A percentile compares a stretch with the other conserved stretches of the same genome.
Conservation (phyloP, 306 rosid species). For the Prosopis cineraria region DNA sequence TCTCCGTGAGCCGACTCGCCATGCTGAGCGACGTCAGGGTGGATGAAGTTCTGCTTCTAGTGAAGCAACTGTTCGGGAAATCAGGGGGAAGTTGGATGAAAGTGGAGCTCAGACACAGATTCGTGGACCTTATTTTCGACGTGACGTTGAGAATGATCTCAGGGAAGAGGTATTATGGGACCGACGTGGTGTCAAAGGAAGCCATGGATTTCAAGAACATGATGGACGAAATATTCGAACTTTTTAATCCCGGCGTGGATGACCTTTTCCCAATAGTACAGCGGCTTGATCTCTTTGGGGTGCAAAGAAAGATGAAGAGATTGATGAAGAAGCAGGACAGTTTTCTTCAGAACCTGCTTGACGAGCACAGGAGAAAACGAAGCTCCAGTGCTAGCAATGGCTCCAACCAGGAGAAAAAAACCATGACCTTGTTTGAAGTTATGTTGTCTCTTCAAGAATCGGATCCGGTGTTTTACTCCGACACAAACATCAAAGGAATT, state of each 20-base stretch:
- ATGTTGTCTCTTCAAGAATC: slow-evolving; percentile 2
- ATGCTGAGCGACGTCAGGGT: neutral
- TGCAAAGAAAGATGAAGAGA: slow-evolving; percentile 36
- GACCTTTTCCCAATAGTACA: slow-evolving; percentile 33
- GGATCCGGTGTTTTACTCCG: neutral
- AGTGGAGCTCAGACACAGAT: slow-evolving; percentile 27
- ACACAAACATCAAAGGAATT: neutral
- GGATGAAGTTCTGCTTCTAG: slow-evolving; percentile 13
- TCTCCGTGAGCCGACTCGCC: slow-evolving; percentile 19
- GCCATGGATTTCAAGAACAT: slow-evolving; percentile 31
- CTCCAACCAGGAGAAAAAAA: neutral
- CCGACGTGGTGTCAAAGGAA: slow-evolving; percentile 17
- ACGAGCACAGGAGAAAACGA: slow-evolving; percentile 7
- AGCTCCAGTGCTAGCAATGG: neutral
- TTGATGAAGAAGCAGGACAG: slow-evolving; percentile 25
- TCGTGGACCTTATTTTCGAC: slow-evolving; percentile 32
- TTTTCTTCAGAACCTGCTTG: slow-evolving; percentile 36
- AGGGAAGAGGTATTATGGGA: slow-evolving; percentile 47
- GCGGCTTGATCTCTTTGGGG: slow-evolving; percentile 32
- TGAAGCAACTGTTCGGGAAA: slow-evolving; percentile 15
- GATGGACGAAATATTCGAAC: slow-evolving; percentile 1
- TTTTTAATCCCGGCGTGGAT: neutral
- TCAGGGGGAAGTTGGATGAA: neutral
- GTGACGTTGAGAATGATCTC: slow-evolving; percentile 47
- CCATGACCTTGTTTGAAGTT: neutral